Evolutionary conservation across 441 rosid species (phyloP).

Genomic region (Syzygium malaccense): DNA sequence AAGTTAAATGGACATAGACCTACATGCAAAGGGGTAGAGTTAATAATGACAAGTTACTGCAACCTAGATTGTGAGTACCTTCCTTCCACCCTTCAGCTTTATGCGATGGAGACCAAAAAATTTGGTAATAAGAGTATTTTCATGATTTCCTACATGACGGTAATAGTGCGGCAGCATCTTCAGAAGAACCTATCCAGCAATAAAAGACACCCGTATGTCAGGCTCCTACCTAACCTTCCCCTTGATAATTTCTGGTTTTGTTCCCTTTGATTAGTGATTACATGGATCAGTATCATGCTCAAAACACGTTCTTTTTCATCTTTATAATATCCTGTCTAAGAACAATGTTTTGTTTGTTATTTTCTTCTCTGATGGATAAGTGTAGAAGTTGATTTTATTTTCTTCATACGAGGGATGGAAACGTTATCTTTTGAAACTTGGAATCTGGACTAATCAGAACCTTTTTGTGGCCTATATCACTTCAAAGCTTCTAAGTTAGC

Average conservation of each 20-base stretch:
- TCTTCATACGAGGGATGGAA: neutral
- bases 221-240: neutral
- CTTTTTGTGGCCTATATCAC: neutral
- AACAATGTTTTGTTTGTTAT: neutral
- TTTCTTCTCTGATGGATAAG: neutral
- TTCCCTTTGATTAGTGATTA: neutral
- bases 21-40: neutral
- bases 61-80: conserved; percentile 34
- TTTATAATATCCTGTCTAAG: neutral
- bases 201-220: neutral
- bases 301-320: neutral
- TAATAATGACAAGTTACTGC: neutral
- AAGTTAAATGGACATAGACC: neutral
- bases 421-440: neutral
- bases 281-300: neutral
- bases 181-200: conserved; percentile 55
- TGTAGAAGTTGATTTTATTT: neutral
- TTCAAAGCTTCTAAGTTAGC: neutral
- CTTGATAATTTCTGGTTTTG: neutral
- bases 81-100: conserved; percentile 65
- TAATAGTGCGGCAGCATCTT: conserved; percentile 83
- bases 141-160: conserved; percentile 60
- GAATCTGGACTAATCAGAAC: neutral
- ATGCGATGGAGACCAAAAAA: conserved; percentile 88
- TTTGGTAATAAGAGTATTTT: conserved; percentile 93